Base-by-base conservation (phyloP, 2,329 filamentous ascomycete genomes). In the Grosmannia huntii region DNA sequence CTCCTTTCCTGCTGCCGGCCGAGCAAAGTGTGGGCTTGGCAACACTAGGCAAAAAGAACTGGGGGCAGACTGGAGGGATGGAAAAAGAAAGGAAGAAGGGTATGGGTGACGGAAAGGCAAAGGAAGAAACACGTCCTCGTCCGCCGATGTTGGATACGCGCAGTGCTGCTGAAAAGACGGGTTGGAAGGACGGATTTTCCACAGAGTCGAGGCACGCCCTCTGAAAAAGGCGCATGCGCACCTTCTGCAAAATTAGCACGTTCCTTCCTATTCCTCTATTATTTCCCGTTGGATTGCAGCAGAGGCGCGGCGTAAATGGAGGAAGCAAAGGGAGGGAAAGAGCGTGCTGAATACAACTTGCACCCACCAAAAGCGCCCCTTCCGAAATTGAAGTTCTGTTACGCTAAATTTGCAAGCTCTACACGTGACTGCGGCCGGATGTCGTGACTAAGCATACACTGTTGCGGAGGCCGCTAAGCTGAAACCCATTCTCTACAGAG, bases 61-160 rank as follows among this genome's bases (percentile, higher is more conserved):
- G 11, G 44, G 27, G 41, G 27, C 51, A 33, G 36, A n/a, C n/a
- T 21, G 23, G 19, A 31, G 27, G 6, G 33, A 50, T 38, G 36
- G 23, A 31, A 46, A 48, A 48, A n/a, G 56, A 53, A 41, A 19
- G 44, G 23, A 23, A 31, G 21, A 36, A 59, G 53, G n/a, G 49
- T 33, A 55, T 25, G 25, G 25, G 27, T 27, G 52, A 52, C 44
- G 28, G 31, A 52, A 58, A 25, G 31, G 41, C 21, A 27, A 50
- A 50, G 21, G 31, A 25, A 53, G 51, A 58, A 58, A 58, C 57
- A 58, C 57, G 57, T 58, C 52, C 53, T 38, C 25, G 25, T 28
- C 10, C 25, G 48, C 48, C 14, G 25, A 6, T 19, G 48, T 28
- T 50, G 48, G 25, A 28, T n/a, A 50, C 48, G 50, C 50, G 50